These are phyloP conservation scores for Leishmania arabica DNA, from an alignment of 208 protist species.

Conservation along the genomic window DNA sequence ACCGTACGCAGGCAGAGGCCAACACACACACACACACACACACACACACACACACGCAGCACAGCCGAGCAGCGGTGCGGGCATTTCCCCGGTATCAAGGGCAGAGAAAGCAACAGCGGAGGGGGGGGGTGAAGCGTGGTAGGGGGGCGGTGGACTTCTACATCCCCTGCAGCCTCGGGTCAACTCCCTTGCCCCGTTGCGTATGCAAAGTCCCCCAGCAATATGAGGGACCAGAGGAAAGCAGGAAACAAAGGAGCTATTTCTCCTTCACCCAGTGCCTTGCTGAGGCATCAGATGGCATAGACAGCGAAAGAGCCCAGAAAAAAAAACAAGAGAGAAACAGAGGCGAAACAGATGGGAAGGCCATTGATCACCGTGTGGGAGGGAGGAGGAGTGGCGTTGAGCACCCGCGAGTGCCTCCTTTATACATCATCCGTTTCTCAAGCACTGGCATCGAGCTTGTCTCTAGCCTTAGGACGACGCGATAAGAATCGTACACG, in stretches of 20 bases:
- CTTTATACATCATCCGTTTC: not conserved
- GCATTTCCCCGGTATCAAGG: not conserved
- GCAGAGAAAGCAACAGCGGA: not conserved
- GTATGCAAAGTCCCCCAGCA: not conserved
- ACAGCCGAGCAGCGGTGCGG: not conserved
- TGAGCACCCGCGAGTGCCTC: not conserved
- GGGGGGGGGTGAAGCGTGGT: not conserved
- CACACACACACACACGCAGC: not conserved
- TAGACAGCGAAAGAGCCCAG: not conserved
- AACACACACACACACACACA: not conserved
- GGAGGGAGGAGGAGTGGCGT: not conserved
- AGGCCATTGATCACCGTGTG: not conserved
- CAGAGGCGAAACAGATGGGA: not conserved
- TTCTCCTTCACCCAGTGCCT: not conserved
- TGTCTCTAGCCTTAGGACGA: not conserved
- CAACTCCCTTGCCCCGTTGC: not conserved
- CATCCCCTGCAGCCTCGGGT: not conserved
- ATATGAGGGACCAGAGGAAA: not conserved
- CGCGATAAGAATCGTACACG: too few species aligned
- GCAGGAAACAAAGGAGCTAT: not conserved
- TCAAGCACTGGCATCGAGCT: not conserved
- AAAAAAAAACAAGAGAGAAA: not conserved
- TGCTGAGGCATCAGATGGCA: not conserved
- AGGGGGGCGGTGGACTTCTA: not conserved
- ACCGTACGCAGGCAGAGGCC: not conserved